Conservation (phyloP, 73 alveolate species). For the Tetrahymena elliotti region DNA sequence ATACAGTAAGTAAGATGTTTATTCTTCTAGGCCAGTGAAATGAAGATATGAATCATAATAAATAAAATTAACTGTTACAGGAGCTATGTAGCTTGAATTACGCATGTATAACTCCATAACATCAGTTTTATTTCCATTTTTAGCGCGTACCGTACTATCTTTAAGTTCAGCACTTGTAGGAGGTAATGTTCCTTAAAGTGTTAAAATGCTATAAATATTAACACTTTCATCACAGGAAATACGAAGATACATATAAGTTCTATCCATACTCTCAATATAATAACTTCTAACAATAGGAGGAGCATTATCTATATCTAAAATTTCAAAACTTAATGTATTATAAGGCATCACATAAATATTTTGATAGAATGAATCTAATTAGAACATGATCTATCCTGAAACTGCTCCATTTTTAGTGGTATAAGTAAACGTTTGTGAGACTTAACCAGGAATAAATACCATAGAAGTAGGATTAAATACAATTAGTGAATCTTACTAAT, state of each 20-base stretch:
- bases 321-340: conserved; percentile 16
- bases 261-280: conserved; percentile 14
- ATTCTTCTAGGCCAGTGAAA: conserved; percentile 20
- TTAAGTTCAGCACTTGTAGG: conserved; percentile 20
- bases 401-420: conserved; percentile 20
- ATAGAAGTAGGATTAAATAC: background rate
- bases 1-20: conserved; percentile 3
- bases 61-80: conserved; percentile 18
- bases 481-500: conserved; percentile 2
- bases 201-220: conserved; percentile 2
- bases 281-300: conserved; percentile 17
- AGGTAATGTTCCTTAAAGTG: conserved; percentile 9
- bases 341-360: conserved; percentile 8
- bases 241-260: conserved; percentile 29
- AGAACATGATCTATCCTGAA: conserved; percentile 5
- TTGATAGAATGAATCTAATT: conserved; percentile 1
- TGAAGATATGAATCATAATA: conserved; percentile 23
- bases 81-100: conserved; percentile 15
- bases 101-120: background rate
- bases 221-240: conserved; percentile 27
- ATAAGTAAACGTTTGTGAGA: background rate
- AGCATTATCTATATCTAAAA: conserved; percentile 8
- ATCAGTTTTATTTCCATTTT: background rate
- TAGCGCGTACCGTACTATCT: background rate
- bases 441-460: conserved; percentile 14